Evolutionary conservation across 2,329 filamentous ascomycete species (phyloP).

Genomic region (Hypomyces rosellus): DNA sequence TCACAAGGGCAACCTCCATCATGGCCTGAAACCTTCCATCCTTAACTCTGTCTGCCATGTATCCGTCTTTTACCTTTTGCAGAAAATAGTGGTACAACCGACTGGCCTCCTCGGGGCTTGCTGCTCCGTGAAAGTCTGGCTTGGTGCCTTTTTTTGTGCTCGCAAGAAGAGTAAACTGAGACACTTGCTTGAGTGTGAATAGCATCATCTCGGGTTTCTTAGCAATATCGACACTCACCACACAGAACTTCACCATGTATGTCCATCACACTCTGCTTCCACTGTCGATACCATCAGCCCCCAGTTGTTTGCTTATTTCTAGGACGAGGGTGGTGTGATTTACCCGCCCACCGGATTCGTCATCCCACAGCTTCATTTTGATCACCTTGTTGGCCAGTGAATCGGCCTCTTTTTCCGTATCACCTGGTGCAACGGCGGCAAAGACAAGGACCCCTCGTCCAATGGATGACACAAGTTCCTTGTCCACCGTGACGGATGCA

Average conservation of each 20-base stretch:
- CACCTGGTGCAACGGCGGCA: conserved; percentile 82
- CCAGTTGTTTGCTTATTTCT: background rate
- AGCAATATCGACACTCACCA: conserved; percentile 48
- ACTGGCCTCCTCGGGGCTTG: conserved; percentile 70
- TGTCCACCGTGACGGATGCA: conserved; percentile 91
- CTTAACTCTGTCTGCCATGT: conserved; percentile 70
- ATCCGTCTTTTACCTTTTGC: conserved; percentile 64
- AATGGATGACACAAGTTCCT: conserved; percentile 83
- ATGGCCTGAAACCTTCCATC: conserved; percentile 97
- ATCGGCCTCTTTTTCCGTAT: conserved; percentile 84
- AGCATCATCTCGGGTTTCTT: conserved; percentile 1
- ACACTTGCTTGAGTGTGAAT: conserved; percentile 53
- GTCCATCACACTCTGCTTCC: conserved; percentile 85
- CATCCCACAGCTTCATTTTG: conserved; percentile 89
- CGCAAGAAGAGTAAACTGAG: conserved; percentile 91
- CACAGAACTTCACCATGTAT: conserved; percentile 91
- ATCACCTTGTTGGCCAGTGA: conserved; percentile 77
- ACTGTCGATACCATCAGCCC: conserved; percentile 42
- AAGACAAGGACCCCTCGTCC: conserved; percentile 86
- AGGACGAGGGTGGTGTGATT: conserved; percentile 10
- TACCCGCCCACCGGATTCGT: conserved; percentile 64
- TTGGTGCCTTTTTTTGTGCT: conserved; percentile 94
- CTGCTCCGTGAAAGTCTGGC: conserved; percentile 88
- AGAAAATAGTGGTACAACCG: conserved; percentile 81
- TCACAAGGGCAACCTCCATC: conserved; percentile 95